These are phyloP conservation scores for Apocynum venetum DNA, from an alignment of 257 asterid species.

Conservation along the genomic window DNA sequence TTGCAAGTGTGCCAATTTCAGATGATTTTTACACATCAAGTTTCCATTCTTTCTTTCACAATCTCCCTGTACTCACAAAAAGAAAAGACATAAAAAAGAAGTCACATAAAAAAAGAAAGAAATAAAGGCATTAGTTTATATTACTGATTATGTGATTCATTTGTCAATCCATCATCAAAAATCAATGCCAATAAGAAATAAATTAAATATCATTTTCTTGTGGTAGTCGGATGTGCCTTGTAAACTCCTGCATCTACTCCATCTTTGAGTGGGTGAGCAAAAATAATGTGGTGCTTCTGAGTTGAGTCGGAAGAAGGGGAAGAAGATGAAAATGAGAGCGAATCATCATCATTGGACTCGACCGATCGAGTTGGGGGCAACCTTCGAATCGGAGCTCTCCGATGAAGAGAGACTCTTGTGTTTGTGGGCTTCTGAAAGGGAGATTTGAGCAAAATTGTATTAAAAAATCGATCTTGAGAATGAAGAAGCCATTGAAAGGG, in stretches of 20 bases:
- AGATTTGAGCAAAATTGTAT: slow-evolving; percentile 22
- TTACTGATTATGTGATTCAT: neutral
- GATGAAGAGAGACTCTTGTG: slow-evolving; percentile 35
- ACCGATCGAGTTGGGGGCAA: neutral
- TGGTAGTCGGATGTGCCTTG: slow-evolving; percentile 34
- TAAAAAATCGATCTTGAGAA: slow-evolving; percentile 38
- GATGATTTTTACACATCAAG: neutral
- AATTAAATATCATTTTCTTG: neutral
- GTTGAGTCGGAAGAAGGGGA: slow-evolving; percentile 24
- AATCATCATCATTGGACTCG: slow-evolving; percentile 31
- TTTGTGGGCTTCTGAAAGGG: slow-evolving; percentile 17
- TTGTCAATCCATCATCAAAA: neutral
- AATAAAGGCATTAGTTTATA: neutral
- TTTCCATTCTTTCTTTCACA: neutral
- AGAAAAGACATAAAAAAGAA: neutral
- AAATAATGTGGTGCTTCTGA: slow-evolving; percentile 15
- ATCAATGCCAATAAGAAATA: neutral
- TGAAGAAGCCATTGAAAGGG: slow-evolving; percentile 53
- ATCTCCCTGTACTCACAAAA: neutral
- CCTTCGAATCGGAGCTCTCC: slow-evolving; percentile 8
- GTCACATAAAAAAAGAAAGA: neutral
- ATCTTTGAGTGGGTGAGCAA: slow-evolving; percentile 59
- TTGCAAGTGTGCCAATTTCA: neutral
- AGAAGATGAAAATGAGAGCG: slow-evolving; percentile 21
- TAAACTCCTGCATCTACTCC: slow-evolving; percentile 81